phyloP scores from a whole-genome alignment of 2,329 filamentous ascomycete genomes.

The Hymenoscyphus fructigenus region DNA sequence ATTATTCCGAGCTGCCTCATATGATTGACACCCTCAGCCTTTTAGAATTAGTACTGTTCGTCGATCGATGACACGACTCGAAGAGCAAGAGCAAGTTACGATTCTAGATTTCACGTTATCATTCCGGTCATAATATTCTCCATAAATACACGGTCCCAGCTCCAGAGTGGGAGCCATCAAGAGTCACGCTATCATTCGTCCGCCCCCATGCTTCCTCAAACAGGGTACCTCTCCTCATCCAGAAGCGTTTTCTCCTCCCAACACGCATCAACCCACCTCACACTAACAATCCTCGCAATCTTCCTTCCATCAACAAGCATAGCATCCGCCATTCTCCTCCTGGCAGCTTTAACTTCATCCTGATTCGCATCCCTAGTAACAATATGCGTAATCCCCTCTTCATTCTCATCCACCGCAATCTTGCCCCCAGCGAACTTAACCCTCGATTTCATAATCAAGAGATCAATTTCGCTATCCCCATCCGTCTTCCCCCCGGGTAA shows the following conservation, averaged over 20 bases:
- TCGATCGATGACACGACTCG: too few species aligned
- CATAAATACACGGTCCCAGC: not conserved
- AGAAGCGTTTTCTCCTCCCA: conserved; percentile 77
- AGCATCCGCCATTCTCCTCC: conserved; percentile 45
- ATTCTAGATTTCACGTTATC: not conserved
- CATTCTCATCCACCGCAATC: conserved; percentile 50
- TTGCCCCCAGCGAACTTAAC: conserved; percentile 69
- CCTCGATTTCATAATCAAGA: conserved; percentile 53
- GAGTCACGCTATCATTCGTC: not conserved
- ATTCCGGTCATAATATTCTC: not conserved
- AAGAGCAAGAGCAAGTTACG: too few species aligned
- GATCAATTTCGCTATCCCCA: conserved; percentile 31
- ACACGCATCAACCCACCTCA: conserved; percentile 74
- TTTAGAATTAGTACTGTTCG: too few species aligned
- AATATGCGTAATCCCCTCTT: conserved; percentile 67
- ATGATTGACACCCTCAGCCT: too few species aligned
- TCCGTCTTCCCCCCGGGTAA: conserved; percentile 25
- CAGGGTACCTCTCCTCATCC: conserved; percentile 67
- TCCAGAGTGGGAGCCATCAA: not conserved
- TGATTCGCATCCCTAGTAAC: conserved; percentile 52
- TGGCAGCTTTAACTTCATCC: conserved; percentile 45
- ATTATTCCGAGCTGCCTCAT: too few species aligned
- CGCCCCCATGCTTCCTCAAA: not conserved
- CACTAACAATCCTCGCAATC: conserved; percentile 68
- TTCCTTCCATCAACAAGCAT: conserved; percentile 28